Evolutionary conservation across 768 basidiomycete species (phyloP).

Genomic region (Lentinula raphanica): DNA sequence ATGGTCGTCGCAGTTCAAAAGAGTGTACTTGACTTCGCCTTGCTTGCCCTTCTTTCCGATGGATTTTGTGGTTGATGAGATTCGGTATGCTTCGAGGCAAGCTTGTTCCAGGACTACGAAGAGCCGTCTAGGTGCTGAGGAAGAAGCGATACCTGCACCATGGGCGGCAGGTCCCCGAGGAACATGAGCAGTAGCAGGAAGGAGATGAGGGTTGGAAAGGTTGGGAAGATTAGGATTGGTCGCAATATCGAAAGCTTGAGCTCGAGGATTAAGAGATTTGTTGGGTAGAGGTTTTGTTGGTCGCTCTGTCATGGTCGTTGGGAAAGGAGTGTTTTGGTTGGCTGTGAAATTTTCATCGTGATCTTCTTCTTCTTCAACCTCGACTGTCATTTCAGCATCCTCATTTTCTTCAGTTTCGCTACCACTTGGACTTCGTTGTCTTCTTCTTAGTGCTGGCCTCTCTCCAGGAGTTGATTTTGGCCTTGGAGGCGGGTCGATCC

Average conservation of each 20-base stretch:
- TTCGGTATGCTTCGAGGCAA: slow-evolving; percentile 91
- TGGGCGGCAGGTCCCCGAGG: slow-evolving; percentile 32
- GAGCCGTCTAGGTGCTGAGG: slow-evolving; percentile 44
- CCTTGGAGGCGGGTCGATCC: slow-evolving; percentile 50
- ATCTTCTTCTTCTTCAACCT: slow-evolving; percentile 4
- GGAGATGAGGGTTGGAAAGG: slow-evolving; percentile 68
- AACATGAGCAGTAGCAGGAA: slow-evolving; percentile 79
- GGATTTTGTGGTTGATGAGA: slow-evolving; percentile 52
- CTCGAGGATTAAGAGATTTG: slow-evolving; percentile 11
- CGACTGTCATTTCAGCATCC: slow-evolving; percentile 28
- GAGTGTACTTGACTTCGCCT: slow-evolving; percentile 88
- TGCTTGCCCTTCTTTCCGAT: slow-evolving; percentile 51
- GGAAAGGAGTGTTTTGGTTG: slow-evolving; percentile 8
- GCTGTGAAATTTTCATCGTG: slow-evolving; percentile 10
- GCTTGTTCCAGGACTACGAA: slow-evolving; percentile 93
- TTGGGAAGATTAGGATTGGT: slow-evolving; percentile 40
- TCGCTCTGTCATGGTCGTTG: slow-evolving; percentile 26
- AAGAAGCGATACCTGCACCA: slow-evolving; percentile 7
- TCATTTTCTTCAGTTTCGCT: slow-evolving; percentile 26
- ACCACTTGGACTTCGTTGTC: slow-evolving; percentile 38
- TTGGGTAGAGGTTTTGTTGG: slow-evolving; percentile 63
- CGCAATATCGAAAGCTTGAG: slow-evolving; percentile 17
- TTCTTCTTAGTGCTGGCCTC: slow-evolving; percentile 43
- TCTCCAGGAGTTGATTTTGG: slow-evolving; percentile 74
- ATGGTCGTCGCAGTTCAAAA: slow-evolving; percentile 98